Conservation (phyloP, 768 basidiomycete genomes). For the Clitopilus passeckerianus region DNA sequence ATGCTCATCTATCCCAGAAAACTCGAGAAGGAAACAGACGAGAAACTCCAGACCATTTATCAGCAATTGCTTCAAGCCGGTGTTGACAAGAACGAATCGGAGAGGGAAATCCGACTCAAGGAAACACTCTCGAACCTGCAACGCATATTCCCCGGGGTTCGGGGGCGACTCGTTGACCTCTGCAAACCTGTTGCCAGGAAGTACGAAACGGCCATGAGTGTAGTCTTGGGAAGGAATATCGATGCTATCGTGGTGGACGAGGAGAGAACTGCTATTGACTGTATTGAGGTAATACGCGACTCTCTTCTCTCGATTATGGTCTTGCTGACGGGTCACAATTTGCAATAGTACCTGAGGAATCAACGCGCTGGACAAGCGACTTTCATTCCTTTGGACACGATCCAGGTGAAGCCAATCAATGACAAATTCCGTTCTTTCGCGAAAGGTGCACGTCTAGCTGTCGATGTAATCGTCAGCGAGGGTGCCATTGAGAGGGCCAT, state of each 20-base stretch:
- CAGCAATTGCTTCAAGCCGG: conserved; percentile 87
- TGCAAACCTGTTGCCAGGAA: conserved; percentile 93
- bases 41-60: conserved; percentile 80
- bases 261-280: conserved; percentile 95
- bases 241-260: conserved; percentile 96
- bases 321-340: neutral
- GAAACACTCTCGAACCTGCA: conserved; percentile 83
- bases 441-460: conserved; percentile 80
- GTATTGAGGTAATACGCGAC: conserved; percentile 70
- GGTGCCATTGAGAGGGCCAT: conserved; percentile 88
- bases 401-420: conserved; percentile 88
- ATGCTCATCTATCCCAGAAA: conserved; percentile 52
- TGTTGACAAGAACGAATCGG: conserved; percentile 81
- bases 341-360: conserved; percentile 80
- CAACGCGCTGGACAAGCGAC: conserved; percentile 95
- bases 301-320: neutral
- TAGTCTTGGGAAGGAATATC: conserved; percentile 89
- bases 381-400: conserved; percentile 97
- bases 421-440: conserved; percentile 93
- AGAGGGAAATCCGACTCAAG: conserved; percentile 78
- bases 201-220: conserved; percentile 88
- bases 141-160: conserved; percentile 88
- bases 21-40: conserved; percentile 87
- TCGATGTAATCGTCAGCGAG: conserved; percentile 82
- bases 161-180: conserved; percentile 88